Evolutionary conservation across 371 early-diverging fungal genomes (phyloP).

Genomic region (Dichotomocladium elegans): DNA sequence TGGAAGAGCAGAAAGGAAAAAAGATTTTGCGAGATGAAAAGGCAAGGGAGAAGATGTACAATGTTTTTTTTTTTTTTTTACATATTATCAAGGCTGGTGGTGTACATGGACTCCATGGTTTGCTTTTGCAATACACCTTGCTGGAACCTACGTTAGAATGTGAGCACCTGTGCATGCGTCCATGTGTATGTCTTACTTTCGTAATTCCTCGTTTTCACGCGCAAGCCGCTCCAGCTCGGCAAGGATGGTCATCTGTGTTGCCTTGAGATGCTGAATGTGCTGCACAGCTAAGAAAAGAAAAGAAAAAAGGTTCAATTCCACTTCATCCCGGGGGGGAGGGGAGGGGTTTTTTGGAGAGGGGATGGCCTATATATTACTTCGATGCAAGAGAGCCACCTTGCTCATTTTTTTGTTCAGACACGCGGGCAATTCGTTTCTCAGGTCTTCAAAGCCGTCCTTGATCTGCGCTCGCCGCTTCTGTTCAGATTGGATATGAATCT

Average conservation of each 20-base stretch:
- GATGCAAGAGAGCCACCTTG: conserved; percentile 33
- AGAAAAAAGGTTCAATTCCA: neutral
- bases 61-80: too few species aligned
- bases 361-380: conserved; percentile 9
- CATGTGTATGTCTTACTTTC: conserved; percentile 14
- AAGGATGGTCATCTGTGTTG: conserved; percentile 21
- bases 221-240: conserved; percentile 25
- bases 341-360: too few species aligned
- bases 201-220: conserved; percentile 27
- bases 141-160: conserved; percentile 29
- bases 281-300: conserved; percentile 17
- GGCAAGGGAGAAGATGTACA: too few species aligned
- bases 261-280: conserved; percentile 27
- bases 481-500: conserved; percentile 44
- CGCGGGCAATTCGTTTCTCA: conserved; percentile 31
- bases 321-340: too few species aligned
- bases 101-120: conserved; percentile 46
- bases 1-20: too few species aligned
- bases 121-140: conserved; percentile 47
- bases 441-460: conserved; percentile 43
- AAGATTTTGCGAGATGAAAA: too few species aligned
- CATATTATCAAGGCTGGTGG: conserved; percentile 28
- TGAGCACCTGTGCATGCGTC: too few species aligned
- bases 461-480: conserved; percentile 45
- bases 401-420: conserved; percentile 37